Evolutionary conservation across 805 yeast genomes (phyloP), one percentile per base, ranked within the genome.

Genomic region (Wickerhamomyces sydowiorum): DNA sequence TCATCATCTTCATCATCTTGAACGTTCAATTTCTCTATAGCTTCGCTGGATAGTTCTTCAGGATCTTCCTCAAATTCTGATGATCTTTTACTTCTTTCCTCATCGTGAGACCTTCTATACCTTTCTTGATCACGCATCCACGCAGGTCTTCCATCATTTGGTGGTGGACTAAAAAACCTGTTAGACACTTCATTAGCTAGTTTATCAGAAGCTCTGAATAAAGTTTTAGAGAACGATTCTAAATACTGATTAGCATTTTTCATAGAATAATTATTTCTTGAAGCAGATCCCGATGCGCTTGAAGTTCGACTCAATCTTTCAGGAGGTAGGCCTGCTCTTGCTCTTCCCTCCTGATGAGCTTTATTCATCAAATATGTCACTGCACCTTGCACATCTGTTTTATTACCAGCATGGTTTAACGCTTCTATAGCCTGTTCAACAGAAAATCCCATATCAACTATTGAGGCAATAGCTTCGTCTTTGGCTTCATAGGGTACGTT

Each of bases 401-500:
- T 86, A 27, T 64, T 53, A 1, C 55, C 59, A 0, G 81, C 76
- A 36, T 67, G 62, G 7, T 62, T 70, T 29, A 87, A 66, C 0
- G 95, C 95, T 3, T 64, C 61, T 21, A 69, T 72, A 5, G 93
- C 79, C 40, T 70, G 75, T 2, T 76, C 80, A 1, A 74, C 64
- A 1, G 82, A 61, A 53, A 87, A 87, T 3, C 96, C 96, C 78
- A 87, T 87, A 45, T 86, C 93, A 3, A 85, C 61, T 34, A 86
- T 66, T 50, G 79, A 85, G 0, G 91, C 91, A 15, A 86, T 56
- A 1, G 78, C 69, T 33, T 64, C 64, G 48, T 80, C 85, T 36
- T 60, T 58, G 8, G 56, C 57, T 29, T 44, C 55, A 12, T 44
- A 38, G 21, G 44, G 43, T 7, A 39, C 25, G 6, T 33, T 31